Conservation (phyloP, 371 early-diverging fungal species). For the Apophysomyces variabilis region DNA sequence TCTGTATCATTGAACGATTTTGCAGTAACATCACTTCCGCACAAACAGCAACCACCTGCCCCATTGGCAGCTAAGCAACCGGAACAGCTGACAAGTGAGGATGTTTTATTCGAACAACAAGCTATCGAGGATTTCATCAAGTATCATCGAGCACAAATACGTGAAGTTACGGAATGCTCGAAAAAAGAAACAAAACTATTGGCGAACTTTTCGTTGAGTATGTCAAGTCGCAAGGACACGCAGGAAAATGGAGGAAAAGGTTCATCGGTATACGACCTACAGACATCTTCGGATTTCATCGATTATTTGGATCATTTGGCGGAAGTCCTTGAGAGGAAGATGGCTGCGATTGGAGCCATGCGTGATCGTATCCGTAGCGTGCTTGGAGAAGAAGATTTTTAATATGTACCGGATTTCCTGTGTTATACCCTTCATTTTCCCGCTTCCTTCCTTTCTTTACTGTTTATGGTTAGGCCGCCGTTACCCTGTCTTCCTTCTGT, state of each 20-base stretch:
- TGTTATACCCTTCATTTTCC: slow-evolving; percentile 2
- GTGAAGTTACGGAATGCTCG: slow-evolving; percentile 77
- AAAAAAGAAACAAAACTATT: slow-evolving; percentile 84
- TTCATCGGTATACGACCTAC: slow-evolving; percentile 22
- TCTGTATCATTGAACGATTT: slow-evolving; percentile 20
- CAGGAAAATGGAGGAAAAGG: slow-evolving; percentile 24
- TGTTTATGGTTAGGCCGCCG: background rate
- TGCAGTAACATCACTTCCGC: background rate
- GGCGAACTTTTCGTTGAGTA: slow-evolving; percentile 67
- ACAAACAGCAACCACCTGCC: background rate
- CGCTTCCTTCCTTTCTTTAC: background rate
- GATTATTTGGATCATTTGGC: slow-evolving; percentile 62
- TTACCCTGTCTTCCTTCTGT: slow-evolving; percentile 4
- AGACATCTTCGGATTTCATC: slow-evolving; percentile 27
- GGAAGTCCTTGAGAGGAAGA: slow-evolving; percentile 61
- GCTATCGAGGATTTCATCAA: slow-evolving; percentile 75
- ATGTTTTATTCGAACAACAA: slow-evolving; percentile 30
- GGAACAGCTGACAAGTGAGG: slow-evolving; percentile 16
- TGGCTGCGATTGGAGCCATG: slow-evolving; percentile 52
- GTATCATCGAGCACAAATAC: slow-evolving; percentile 81
- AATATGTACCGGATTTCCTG: background rate
- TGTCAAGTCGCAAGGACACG: slow-evolving; percentile 40
- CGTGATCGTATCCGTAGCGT: slow-evolving; percentile 44
- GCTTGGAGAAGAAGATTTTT: slow-evolving; percentile 6
- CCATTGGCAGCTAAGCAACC: slow-evolving; percentile 11